phyloP scores from a whole-genome alignment of 1,284 basidiomycete species.

The Bjerkandera adusta region DNA sequence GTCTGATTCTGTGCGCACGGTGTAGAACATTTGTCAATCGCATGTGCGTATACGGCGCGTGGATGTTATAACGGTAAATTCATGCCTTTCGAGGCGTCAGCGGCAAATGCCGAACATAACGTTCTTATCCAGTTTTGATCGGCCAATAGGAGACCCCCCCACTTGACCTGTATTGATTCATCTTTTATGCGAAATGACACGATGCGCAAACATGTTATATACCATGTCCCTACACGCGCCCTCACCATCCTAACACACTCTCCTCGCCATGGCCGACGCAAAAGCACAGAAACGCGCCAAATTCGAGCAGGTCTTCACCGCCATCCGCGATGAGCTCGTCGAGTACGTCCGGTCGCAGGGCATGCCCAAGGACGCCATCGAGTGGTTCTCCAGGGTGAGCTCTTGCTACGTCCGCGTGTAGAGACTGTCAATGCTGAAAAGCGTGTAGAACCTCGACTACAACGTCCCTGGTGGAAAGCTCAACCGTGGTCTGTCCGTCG shows the following conservation, averaged over 20 bases:
- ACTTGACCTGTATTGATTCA: no score
- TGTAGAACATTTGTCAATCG: no score
- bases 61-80: no score
- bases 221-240: neutral
- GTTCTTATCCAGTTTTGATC: no score
- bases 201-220: no score
- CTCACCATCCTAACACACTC: neutral
- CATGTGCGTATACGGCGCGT: no score
- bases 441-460: constrained; percentile 82
- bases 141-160: no score
- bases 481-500: constrained; percentile 93
- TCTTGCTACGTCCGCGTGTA: neutral
- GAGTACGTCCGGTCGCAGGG: constrained; percentile 62
- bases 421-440: neutral
- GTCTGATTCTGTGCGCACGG: no score
- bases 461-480: constrained; percentile 97
- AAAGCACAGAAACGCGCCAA: constrained; percentile 46
- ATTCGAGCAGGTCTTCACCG: constrained; percentile 50
- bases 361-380: constrained; percentile 81
- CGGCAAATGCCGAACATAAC: no score
- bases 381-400: constrained; percentile 78
- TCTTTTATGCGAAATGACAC: no score
- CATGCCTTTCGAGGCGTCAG: no score
- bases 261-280: constrained; percentile 19
- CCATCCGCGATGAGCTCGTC: constrained; percentile 59